Base-by-base conservation (phyloP, 768 basidiomycete genomes). In the Agrocybe chaxingu region DNA sequence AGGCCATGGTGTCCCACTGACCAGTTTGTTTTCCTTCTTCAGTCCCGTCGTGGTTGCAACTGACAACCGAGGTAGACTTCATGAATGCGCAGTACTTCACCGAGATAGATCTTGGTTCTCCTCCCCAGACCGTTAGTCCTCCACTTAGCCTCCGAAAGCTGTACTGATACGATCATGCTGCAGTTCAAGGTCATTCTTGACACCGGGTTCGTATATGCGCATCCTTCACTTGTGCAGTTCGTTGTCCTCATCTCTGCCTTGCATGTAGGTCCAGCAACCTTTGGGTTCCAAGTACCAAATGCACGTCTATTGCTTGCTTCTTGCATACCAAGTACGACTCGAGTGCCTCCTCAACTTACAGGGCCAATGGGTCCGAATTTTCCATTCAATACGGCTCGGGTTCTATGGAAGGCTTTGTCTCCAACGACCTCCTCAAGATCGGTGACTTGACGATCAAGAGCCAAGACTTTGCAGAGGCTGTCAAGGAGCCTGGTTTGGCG, bases 1-100 rank as follows among this genome's bases (percentile, higher is more conserved):
- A 48, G 93, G 92, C 34, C 96, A 98, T 66, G 69, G 71, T 35
- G 89, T 98, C 46, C 96, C 97, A 55, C 77, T 99, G 40, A 86
- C 78, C 62, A 97, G 96, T 96, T 61, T 55, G 90, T 76, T 30
- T n/a, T 31, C 37, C 57, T 5, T 31, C 40, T 18, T 31, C 24
- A 24, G 33, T 47, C 41, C 0, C 38, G 37, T 35, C 8, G 50
- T 43, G 31, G 38, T 10, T 36, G n/a, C 24, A 36, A 57, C 50
- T 42, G 41, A 55, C 48, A 50, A 32, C 4, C 45, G 47, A 39
- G 47, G 12, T 49, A 97, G 95, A 98, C 76, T 98, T 92, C 73
- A 84, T 95, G 85, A 98, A 98, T 66, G 95, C 97, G 33, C 95
- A 99, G 68, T 98, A 99, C 71, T 99, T 80, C 65, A 80, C 93